Conservation (phyloP, 2,329 filamentous ascomycete genomes). For the Monilinia laxa region DNA sequence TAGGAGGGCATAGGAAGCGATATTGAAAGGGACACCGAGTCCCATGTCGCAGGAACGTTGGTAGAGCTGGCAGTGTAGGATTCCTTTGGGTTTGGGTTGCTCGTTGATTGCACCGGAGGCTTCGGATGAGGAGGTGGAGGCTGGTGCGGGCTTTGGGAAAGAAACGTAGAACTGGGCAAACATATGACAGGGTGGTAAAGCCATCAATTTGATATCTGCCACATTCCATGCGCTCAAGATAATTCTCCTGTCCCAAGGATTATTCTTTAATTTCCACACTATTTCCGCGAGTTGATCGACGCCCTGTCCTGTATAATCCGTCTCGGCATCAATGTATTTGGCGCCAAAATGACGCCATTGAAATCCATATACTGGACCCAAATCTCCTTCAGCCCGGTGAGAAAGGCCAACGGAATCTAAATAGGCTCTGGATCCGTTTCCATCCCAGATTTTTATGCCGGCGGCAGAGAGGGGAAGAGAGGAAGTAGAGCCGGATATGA, state of each 20-base stretch:
- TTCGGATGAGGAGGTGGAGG: background rate
- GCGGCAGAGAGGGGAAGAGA: constrained; percentile 72
- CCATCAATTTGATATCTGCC: constrained; percentile 81
- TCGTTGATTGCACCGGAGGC: background rate
- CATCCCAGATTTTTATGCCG: constrained; percentile 97
- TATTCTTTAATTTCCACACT: constrained; percentile 78
- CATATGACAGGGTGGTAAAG: constrained; percentile 92
- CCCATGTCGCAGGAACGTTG: constrained; percentile 97
- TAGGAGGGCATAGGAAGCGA: constrained; percentile 87
- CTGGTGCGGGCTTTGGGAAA: constrained; percentile 29
- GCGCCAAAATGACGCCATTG: constrained; percentile 99
- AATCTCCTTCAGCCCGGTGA: constrained; percentile 81
- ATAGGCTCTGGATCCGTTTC: constrained; percentile 87
- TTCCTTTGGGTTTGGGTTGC: constrained; percentile 51
- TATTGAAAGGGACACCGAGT: constrained; percentile 93
- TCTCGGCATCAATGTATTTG: constrained; percentile 73
- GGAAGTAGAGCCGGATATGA: constrained; percentile 81
- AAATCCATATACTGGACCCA: constrained; percentile 96
- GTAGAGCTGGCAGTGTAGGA: constrained; percentile 85
- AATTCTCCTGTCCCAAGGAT: constrained; percentile 85
- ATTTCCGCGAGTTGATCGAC: constrained; percentile 92
- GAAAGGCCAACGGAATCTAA: constrained; percentile 81
- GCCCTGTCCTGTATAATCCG: constrained; percentile 84
- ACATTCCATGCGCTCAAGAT: constrained; percentile 96
- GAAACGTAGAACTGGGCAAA: constrained; percentile 80